Evolutionary conservation across 257 asterid genomes (phyloP), one percentile per base, ranked within the genome.

Genomic region (Dorcoceras hygrometricum): DNA sequence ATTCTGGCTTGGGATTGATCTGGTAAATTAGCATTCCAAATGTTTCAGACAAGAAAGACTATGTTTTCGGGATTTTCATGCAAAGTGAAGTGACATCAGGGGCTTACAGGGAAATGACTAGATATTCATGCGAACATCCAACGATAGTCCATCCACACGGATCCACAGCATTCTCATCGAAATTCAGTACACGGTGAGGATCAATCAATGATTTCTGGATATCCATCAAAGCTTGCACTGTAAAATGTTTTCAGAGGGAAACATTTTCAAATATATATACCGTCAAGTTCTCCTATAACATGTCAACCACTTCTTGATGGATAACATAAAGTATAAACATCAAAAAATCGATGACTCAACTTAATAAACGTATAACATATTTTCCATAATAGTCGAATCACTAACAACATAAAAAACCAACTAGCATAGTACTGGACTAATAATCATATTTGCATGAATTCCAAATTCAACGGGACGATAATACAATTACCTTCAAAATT

Each of bases 81-180:
- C 5, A 14, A 39, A 12, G 51, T 14, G 19, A 39, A 3, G 19
- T 14, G 51, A 39, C n/a, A 6, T 36, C 9, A 4, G 27, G 24
- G 9, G 23, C 97, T 88, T 86, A 93, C 99, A 93, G 73, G 77
- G 79, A 60, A 63, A 62, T 66, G 62, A 90, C 99, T 32, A 69
- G 71, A 24, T 29, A 39, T 16, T 93, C 97, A 64, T 50, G 81
- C 34, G 96, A 78, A 72, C 99, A 93, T 59, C 77, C 65, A 68
- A 94, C 78, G 92, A 88, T 82, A 68, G 86, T 61, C 97, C 97
- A 94, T 8, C 86, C 88, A 83, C 99, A 93, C 60, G 99, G 99
- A 85, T 90, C 97, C 73, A 90, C 99, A 32, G 89, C 76, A 72
- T 77, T 84, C 63, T 71, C 85, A 72, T 93, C 99, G 95, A 95